A percentile compares a stretch with the other conserved stretches of the same genome.
phyloP scores from a whole-genome alignment of 495 filamentous ascomycete species.

The Sphaerosporella brunnea region DNA sequence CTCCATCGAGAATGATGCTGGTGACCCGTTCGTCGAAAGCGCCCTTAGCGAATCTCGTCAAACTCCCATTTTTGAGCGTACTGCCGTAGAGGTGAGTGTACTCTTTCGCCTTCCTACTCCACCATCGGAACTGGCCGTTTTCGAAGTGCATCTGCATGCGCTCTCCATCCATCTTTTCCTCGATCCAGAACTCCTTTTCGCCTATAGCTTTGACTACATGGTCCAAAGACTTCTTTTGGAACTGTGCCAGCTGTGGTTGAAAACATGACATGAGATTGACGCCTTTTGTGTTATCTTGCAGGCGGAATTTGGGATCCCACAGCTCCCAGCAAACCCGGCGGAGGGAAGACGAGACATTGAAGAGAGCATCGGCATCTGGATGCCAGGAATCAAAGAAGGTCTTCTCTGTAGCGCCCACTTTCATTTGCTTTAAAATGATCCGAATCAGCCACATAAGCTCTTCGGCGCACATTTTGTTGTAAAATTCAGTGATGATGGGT shows the following conservation, averaged over 20 bases:
- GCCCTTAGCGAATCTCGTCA: constrained; percentile 61
- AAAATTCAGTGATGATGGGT: constrained; percentile 65
- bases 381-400: constrained; percentile 81
- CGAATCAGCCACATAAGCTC: constrained; percentile 89
- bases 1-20: constrained; percentile 82
- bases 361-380: constrained; percentile 75
- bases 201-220: constrained; percentile 64
- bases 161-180: constrained; percentile 95
- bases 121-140: constrained; percentile 68
- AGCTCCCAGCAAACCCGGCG: constrained; percentile 92
- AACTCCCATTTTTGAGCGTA: constrained; percentile 51
- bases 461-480: constrained; percentile 77
- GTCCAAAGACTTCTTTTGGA: constrained; percentile 71
- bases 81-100: constrained; percentile 89
- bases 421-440: constrained; percentile 92
- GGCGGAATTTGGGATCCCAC: constrained; percentile 51
- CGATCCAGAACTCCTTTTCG: constrained; percentile 76
- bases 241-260: constrained; percentile 90
- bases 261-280: constrained; percentile 87
- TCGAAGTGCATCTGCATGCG: constrained; percentile 93
- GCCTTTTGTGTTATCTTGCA: constrained; percentile 40
- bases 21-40: constrained; percentile 59
- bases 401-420: constrained; percentile 88
- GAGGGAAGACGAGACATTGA: constrained; percentile 79
- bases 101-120: constrained; percentile 92